Evolutionary conservation across 139 green algal genomes (phyloP).

Genomic region (Astrephomene gubernaculifera): DNA sequence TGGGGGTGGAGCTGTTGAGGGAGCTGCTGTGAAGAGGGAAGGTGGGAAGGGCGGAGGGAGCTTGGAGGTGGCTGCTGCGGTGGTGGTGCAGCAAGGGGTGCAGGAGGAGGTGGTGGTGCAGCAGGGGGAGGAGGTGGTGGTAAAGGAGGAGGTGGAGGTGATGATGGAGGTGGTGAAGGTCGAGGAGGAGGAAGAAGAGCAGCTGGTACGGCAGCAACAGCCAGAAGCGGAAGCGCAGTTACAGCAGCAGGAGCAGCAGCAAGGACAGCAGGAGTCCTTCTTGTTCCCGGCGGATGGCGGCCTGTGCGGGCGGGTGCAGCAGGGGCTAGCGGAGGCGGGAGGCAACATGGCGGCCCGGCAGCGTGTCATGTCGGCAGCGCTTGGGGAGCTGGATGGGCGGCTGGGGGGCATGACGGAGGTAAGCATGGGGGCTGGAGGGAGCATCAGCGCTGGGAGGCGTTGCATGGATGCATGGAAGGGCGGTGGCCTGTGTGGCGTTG

Average conservation of each 20-base stretch:
- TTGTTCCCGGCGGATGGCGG: background rate
- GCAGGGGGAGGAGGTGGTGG: background rate
- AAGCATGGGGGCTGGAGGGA: background rate
- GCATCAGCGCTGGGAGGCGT: background rate
- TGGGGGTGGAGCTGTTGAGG: background rate
- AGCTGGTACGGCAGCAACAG: background rate
- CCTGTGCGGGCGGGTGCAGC: background rate
- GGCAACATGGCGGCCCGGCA: slow-evolving; percentile 4
- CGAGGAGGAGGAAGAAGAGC: background rate
- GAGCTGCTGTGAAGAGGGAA: background rate
- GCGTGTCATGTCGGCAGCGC: background rate
- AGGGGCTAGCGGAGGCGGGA: background rate
- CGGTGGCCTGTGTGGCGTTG: background rate
- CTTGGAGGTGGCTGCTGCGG: background rate
- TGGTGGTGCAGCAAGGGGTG: background rate
- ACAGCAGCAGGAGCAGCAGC: background rate
- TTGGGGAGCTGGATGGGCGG: background rate
- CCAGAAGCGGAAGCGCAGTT: background rate
- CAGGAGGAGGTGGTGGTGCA: background rate
- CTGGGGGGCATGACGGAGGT: slow-evolving; percentile 3
- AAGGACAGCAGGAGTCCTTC: background rate
- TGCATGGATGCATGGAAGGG: background rate
- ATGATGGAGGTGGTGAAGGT: background rate
- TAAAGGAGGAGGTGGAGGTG: background rate
- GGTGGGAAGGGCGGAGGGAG: background rate